phyloP scores from a whole-genome alignment of 805 yeast species.

The Wickerhamomyces mucosus region DNA sequence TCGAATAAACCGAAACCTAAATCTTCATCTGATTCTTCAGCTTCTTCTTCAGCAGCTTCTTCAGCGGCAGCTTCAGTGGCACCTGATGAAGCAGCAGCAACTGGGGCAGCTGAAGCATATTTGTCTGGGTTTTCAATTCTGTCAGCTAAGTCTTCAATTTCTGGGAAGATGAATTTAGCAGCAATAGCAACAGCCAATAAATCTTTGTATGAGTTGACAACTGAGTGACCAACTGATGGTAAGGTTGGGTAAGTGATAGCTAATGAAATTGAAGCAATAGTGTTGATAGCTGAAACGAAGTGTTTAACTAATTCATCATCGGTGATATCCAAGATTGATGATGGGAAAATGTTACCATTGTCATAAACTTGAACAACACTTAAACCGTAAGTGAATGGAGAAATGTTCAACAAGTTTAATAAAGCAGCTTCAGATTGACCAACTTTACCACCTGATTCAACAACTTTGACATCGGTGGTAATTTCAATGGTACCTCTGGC shows the following conservation, averaged over 20 bases:
- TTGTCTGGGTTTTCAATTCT: slow-evolving; percentile 99
- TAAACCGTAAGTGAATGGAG: slow-evolving; percentile 99
- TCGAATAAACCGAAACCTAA: slow-evolving; percentile 99
- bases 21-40: slow-evolving; percentile 59
- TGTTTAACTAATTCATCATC: slow-evolving; percentile 91
- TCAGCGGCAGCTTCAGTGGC: slow-evolving; percentile 66
- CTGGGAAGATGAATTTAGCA: slow-evolving; percentile 98
- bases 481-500: slow-evolving; percentile 99
- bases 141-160: slow-evolving; percentile 98
- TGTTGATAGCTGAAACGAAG: slow-evolving; percentile 86
- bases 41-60: slow-evolving; percentile 69
- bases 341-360: slow-evolving; percentile 97
- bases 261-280: slow-evolving; percentile 93
- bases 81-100: slow-evolving; percentile 76
- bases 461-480: slow-evolving; percentile 94
- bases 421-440: slow-evolving; percentile 99
- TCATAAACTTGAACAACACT: slow-evolving; percentile 95
- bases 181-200: slow-evolving; percentile 96
- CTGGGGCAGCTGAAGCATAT: slow-evolving; percentile 99
- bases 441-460: slow-evolving; percentile 75
- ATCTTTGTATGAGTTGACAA: slow-evolving; percentile 99
- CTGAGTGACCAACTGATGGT: slow-evolving; percentile 98
- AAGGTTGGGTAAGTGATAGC: slow-evolving; percentile 99
- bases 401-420: slow-evolving; percentile 98
- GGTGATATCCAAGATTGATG: slow-evolving; percentile 94